Conservation (phyloP, 1,284 basidiomycete genomes). For the Pseudozyma sp. region DNA sequence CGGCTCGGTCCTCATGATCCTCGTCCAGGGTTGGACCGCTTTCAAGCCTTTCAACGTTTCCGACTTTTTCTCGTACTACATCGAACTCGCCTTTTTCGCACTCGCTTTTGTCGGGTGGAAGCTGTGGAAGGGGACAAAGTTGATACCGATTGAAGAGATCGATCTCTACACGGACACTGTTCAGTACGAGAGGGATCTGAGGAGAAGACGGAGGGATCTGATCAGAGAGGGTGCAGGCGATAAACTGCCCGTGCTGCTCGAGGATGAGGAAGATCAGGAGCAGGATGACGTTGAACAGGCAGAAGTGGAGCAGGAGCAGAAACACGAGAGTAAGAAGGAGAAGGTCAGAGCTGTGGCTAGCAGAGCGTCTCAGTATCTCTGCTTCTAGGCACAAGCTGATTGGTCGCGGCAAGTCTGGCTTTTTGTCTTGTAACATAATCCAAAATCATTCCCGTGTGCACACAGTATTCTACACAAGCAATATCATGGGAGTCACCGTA, state of each 20-base stretch:
- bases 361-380: conserved; percentile 34
- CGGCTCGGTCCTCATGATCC: conserved; percentile 55
- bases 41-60: conserved; percentile 49
- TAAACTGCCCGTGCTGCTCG: conserved; percentile 29
- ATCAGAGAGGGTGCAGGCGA: conserved; percentile 24
- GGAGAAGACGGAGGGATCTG: conserved; percentile 24
- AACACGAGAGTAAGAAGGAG: conserved; percentile 9
- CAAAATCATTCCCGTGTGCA: not conserved
- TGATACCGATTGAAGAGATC: conserved; percentile 55
- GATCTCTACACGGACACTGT: conserved; percentile 60
- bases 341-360: conserved; percentile 21
- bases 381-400: conserved; percentile 13
- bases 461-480: conserved; percentile 3
- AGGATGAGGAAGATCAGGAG: conserved; percentile 35
- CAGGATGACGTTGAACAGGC: conserved; percentile 5
- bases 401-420: not conserved
- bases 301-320: conserved; percentile 3
- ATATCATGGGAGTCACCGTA: not conserved
- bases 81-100: conserved; percentile 64
- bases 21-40: conserved; percentile 64
- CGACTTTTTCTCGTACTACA: conserved; percentile 70
- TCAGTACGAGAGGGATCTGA: conserved; percentile 35
- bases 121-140: conserved; percentile 43
- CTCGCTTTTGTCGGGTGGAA: conserved; percentile 44
- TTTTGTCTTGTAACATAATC: not conserved